phyloP scores from a whole-genome alignment of 345 rosid genomes.

The Populus deltoides region DNA sequence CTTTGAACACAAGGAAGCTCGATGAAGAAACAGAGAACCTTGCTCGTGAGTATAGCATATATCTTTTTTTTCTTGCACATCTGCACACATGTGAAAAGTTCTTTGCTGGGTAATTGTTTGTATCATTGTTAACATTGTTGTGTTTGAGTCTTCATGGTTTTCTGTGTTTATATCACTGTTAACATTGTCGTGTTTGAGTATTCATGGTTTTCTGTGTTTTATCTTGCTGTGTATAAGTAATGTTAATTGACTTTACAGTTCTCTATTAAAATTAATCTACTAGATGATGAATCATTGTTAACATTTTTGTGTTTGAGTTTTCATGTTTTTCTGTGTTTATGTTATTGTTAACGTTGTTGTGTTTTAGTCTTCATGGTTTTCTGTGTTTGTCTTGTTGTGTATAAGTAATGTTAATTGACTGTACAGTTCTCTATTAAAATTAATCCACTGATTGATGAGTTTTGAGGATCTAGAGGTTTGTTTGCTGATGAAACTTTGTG shows the following conservation, averaged over 20 bases:
- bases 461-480: no score
- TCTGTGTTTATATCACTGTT: no score
- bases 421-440: not conserved
- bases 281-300: no score
- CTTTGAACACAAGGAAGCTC: slow-evolving; percentile 89
- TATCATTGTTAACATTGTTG: no score
- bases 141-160: no score
- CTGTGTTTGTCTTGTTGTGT: not conserved
- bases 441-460: no score
- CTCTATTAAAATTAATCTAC: no score
- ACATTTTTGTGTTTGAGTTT: no score
- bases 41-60: slow-evolving; percentile 54
- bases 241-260: not conserved
- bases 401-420: not conserved
- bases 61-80: not conserved
- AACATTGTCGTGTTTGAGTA: not conserved
- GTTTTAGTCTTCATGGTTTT: not conserved
- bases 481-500: no score
- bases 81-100: not conserved
- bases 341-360: not conserved
- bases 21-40: slow-evolving; percentile 94
- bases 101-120: no score
- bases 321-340: no score
- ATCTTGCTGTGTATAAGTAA: not conserved
- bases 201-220: not conserved